Percentiles rank a stretch among this genome's conserved stretches.
Conservation (phyloP, 768 basidiomycete species). For the Pulveroboletus sp. region DNA sequence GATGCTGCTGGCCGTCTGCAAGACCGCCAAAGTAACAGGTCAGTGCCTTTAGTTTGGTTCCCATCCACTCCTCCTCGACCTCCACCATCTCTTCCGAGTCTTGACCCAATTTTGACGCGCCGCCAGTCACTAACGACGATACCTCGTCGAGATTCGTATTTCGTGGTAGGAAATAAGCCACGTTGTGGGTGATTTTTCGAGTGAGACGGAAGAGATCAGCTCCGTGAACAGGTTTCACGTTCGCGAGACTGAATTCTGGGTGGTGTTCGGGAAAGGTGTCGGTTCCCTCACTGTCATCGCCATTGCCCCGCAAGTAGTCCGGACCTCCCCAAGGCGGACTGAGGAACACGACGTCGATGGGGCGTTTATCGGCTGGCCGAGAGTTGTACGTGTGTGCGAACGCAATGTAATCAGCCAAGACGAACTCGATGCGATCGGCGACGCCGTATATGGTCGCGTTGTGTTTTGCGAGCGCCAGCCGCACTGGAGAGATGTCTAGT, state of each 20-base stretch:
- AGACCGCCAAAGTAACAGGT: slow-evolving; percentile 94
- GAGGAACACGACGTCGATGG: slow-evolving; percentile 86
- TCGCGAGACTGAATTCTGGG: slow-evolving; percentile 63
- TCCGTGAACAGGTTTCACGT: slow-evolving; percentile 78
- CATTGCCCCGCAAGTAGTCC: slow-evolving; percentile 44
- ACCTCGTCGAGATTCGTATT: slow-evolving; percentile 77
- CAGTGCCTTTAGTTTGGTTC: slow-evolving; percentile 85
- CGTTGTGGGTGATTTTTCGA: slow-evolving; percentile 66
- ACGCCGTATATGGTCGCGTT: slow-evolving; percentile 95
- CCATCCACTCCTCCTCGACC: slow-evolving; percentile 97
- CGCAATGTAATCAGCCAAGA: slow-evolving; percentile 78
- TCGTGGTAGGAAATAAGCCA: slow-evolving; percentile 88
- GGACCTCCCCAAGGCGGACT: slow-evolving; percentile 98
- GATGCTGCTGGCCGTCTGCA: slow-evolving; percentile 58
- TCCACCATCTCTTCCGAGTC: slow-evolving; percentile 60
- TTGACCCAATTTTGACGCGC: neutral
- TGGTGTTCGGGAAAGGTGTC: slow-evolving; percentile 27
- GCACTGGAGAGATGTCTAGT: slow-evolving; percentile 76
- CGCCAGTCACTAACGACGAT: slow-evolving; percentile 40
- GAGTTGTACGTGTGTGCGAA: slow-evolving; percentile 60
- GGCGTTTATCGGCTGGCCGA: slow-evolving; percentile 35
- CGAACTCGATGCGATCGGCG: slow-evolving; percentile 91
- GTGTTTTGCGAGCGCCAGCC: slow-evolving; percentile 88
- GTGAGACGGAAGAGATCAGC: slow-evolving; percentile 75
- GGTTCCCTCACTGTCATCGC: neutral